Percentiles rank a stretch among this genome's conserved stretches.
These are phyloP conservation scores for Pleurotus citrinopileatus DNA, from an alignment of 768 basidiomycete genomes.

Conservation along the genomic window DNA sequence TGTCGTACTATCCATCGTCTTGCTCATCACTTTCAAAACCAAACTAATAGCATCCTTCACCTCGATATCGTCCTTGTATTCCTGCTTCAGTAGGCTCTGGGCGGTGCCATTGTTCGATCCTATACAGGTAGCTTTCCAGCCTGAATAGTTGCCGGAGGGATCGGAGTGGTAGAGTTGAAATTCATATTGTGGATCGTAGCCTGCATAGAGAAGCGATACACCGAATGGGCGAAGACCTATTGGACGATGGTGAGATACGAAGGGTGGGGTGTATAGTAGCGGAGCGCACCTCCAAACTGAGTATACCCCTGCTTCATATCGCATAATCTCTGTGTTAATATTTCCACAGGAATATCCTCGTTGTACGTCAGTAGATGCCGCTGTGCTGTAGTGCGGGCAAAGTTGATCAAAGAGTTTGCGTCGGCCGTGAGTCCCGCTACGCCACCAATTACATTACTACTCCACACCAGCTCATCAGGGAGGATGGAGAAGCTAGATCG, in stretches of 20 bases:
- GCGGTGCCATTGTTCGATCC: conserved; percentile 98
- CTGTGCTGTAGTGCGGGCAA: conserved; percentile 88
- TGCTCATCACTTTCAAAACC: conserved; percentile 94
- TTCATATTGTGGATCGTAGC: conserved; percentile 91
- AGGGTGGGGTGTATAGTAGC: conserved; percentile 4
- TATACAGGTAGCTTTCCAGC: conserved; percentile 98
- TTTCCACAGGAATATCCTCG: conserved; percentile 96
- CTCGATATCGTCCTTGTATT: conserved; percentile 93
- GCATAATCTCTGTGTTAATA: conserved; percentile 90
- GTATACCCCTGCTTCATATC: conserved; percentile 99
- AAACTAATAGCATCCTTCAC: conserved; percentile 92
- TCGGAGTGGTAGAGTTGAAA: conserved; percentile 99
- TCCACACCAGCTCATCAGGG: not conserved
- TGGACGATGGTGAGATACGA: not conserved
- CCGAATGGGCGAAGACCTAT: conserved; percentile 96
- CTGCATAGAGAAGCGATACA: conserved; percentile 94
- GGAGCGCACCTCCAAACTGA: conserved; percentile 80
- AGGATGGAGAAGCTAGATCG: not conserved
- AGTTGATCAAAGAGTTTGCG: conserved; percentile 96
- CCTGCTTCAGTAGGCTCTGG: conserved; percentile 93
- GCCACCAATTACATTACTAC: conserved; percentile 91
- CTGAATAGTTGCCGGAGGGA: conserved; percentile 96
- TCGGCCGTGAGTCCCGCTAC: conserved; percentile 97
- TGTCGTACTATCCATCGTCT: conserved; percentile 99
- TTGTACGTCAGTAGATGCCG: conserved; percentile 87